Base-by-base conservation (phyloP, 2,329 filamentous ascomycete genomes). In the Triangularia setosa region DNA sequence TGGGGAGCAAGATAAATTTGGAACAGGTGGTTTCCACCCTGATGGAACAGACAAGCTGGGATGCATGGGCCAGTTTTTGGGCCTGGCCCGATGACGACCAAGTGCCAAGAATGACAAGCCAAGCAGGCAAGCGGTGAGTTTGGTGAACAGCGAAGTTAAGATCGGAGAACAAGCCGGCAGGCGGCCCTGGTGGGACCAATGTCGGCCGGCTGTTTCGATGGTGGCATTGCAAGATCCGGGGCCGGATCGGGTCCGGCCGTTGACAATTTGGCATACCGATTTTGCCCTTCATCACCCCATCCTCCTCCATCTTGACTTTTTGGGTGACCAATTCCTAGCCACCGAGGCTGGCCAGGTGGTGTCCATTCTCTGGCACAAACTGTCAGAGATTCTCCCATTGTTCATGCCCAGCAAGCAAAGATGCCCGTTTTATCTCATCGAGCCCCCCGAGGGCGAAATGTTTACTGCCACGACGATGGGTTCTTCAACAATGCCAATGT, bases 191-290 rank as follows among this genome's bases (percentile, higher is more conserved):
- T 55, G 52, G 52, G 23, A 24, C 25, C 52, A 55, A 27, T 11
- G 23, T 8, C 25, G 40, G n/a, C 58, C 58, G 58, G 58, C 14
- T 25, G 25, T 23, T 40, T 53, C 24, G 58, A 60, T 12, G 58
- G 35, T 60, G 23, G 14, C 8, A 35, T 48, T 48, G 27, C 33
- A 35, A 21, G 24, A 48, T 4, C 59, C 56, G 60, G 27, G 44
- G 28, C 53, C 65, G 63, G 63, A 60, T 48, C 61, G 61, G 65
- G 58, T 24, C 55, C 61, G 63, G 65, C 25, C 58, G 35, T 58
- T 30, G 55, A 56, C 18, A 35, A 23, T 27, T 55, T 52, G 35
- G 54, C 40, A 48, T 48, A 14, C n/a, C 18, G 40, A 48, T 21
- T 12, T 25, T 12, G 24, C 4, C 11, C 28, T 30, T 48, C 40